Evolutionary conservation across 2,329 filamentous ascomycete species (phyloP), one percentile per base, ranked within the genome.

Genomic region (Escovopsis sp.): DNA sequence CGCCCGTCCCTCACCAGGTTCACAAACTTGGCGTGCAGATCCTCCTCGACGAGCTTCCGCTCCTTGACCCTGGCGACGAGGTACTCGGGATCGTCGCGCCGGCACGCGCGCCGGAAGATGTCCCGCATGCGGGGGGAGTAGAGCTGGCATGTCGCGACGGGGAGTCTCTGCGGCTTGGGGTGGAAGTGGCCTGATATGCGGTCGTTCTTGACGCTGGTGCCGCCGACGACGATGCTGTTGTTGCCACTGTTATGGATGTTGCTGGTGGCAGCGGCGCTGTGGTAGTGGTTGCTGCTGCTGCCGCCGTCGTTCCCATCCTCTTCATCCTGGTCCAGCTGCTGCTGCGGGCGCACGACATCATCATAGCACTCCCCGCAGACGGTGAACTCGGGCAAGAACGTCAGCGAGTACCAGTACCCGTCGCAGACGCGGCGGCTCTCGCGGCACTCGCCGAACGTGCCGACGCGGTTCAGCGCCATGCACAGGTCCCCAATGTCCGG

Each of bases 281-380:
- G n/a, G n/a, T n/a, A n/a, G n/a, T n/a, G n/a, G n/a, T n/a, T n/a
- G n/a, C n/a, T n/a, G n/a, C n/a, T n/a, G n/a, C n/a, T n/a, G n/a
- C n/a, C n/a, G n/a, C n/a, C n/a, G 1, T 68, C 58, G 28, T 59
- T 57, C 35, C 58, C 53, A 13, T 66, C 61, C n/a, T n/a, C n/a
- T n/a, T n/a, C n/a, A n/a, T 25, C 21, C 8, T 25, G 8, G 21
- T 5, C 21, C 8, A 25, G 21, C 21, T 66, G 61, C 2, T 77
- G 57, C 34, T 74, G 62, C 1, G 86, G 85, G 55, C 70, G 73
- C n/a, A 94, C 72, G 1, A 84, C 70, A 16, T 84, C 76, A 13
- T 83, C 72, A 52, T 81, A 94, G 54, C 87, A 96, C 54, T 88
- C 83, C 43, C 81, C 75, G 55, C 87, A 96, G 4, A 93, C 78